phyloP scores from a whole-genome alignment of 1,139 yeast species.

The Hansenula lynferdii region DNA sequence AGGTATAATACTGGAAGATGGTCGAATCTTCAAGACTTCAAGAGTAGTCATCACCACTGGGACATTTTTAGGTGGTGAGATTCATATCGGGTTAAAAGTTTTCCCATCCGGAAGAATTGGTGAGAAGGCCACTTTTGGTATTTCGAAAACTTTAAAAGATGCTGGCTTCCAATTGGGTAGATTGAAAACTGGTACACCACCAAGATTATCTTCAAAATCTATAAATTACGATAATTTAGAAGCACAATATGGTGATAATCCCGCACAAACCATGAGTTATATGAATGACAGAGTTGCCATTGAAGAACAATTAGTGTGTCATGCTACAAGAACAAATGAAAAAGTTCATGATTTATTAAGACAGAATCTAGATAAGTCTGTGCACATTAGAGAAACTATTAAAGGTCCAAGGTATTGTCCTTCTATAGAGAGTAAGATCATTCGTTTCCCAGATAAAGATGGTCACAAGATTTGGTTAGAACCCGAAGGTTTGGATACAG shows the following conservation, averaged over 20 bases:
- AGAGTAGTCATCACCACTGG: conserved; percentile 92
- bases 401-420: conserved; percentile 99
- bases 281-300: conserved; percentile 65
- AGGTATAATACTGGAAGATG: conserved; percentile 74
- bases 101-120: conserved; percentile 94
- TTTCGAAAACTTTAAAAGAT: conserved; percentile 68
- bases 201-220: conserved; percentile 68
- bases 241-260: conserved; percentile 74
- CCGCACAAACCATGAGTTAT: conserved; percentile 88
- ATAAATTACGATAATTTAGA: conserved; percentile 60
- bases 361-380: conserved; percentile 69
- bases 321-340: conserved; percentile 74
- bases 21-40: conserved; percentile 51
- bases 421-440: conserved; percentile 85
- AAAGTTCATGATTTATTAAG: conserved; percentile 67
- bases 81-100: conserved; percentile 77
- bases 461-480: conserved; percentile 90
- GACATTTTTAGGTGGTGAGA: conserved; percentile 90
- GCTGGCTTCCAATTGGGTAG: conserved; percentile 87
- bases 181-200: conserved; percentile 96
- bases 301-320: conserved; percentile 60
- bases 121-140: conserved; percentile 87
- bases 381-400: conserved; percentile 90
- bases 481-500: conserved; percentile 89
- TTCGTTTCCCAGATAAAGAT: conserved; percentile 71